Percentiles rank a stretch among this genome's conserved stretches.
phyloP scores from a whole-genome alignment of 306 rosid species.

The Gillenia trifoliata region DNA sequence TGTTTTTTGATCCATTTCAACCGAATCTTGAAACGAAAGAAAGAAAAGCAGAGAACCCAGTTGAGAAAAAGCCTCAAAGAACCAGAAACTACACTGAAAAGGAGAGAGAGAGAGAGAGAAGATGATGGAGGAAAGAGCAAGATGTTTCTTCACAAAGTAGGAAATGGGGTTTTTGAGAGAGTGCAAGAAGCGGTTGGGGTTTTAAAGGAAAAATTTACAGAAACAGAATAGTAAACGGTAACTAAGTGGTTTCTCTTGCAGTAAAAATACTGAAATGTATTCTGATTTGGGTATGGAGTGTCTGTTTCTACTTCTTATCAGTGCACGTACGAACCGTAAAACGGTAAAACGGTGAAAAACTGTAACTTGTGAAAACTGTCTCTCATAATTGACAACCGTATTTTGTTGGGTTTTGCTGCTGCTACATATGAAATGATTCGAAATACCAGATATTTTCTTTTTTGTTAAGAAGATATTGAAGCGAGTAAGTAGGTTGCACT shows the following conservation, averaged over 20 bases:
- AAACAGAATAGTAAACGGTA: neutral
- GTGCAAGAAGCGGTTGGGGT: constrained; percentile 1
- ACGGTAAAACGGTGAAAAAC: neutral
- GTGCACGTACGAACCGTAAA: neutral
- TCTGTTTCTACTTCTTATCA: neutral
- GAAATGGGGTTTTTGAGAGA: neutral
- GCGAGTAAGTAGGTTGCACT: too few relatives aligned
- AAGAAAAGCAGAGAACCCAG: neutral
- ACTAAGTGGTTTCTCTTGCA: neutral
- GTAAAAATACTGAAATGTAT: neutral
- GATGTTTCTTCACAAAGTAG: neutral
- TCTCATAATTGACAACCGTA: neutral
- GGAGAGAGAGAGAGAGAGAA: neutral
- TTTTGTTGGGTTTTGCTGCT: neutral
- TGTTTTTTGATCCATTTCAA: neutral
- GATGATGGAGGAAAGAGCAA: neutral
- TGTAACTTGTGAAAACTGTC: neutral
- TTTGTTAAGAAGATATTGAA: too few relatives aligned
- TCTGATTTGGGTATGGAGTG: neutral
- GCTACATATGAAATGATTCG: neutral
- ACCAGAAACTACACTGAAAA: neutral
- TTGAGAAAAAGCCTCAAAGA: neutral
- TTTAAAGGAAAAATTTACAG: constrained; percentile 25
- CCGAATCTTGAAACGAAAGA: neutral
- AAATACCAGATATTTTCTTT: neutral